Evolutionary conservation across 1,139 yeast species (phyloP).

Genomic region (Candida tunisiensis): DNA sequence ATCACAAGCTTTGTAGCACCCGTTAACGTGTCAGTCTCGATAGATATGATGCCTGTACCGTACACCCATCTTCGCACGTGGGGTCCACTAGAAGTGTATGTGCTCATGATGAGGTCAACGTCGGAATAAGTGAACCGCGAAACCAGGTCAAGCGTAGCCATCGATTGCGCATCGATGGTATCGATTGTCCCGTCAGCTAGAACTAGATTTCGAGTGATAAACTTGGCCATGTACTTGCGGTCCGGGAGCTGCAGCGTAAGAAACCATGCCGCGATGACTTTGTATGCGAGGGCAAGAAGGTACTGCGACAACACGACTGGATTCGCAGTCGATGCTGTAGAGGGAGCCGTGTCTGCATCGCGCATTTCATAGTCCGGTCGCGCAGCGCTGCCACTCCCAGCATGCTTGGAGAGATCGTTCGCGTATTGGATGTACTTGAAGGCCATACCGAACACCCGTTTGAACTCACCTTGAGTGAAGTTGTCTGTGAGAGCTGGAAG

Average conservation of each 20-base stretch:
- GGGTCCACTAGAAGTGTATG: slow-evolving; percentile 7
- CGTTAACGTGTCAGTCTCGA: slow-evolving; percentile 33
- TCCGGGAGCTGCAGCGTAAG: slow-evolving; percentile 43
- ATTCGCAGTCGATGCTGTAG: slow-evolving; percentile 14
- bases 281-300: slow-evolving; percentile 45
- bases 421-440: slow-evolving; percentile 66
- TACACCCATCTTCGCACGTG: slow-evolving; percentile 33
- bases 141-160: slow-evolving; percentile 54
- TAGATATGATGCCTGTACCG: slow-evolving; percentile 40
- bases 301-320: slow-evolving; percentile 40
- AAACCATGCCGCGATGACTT: slow-evolving; percentile 60
- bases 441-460: slow-evolving; percentile 69
- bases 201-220: slow-evolving; percentile 41
- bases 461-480: slow-evolving; percentile 62
- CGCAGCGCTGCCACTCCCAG: slow-evolving; percentile 5
- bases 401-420: slow-evolving; percentile 26
- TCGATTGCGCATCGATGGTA: slow-evolving; percentile 32
- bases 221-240: slow-evolving; percentile 42
- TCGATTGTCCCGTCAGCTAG: slow-evolving; percentile 25
- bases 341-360: slow-evolving; percentile 26
- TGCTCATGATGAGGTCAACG: slow-evolving; percentile 32
- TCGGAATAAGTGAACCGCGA: slow-evolving; percentile 53
- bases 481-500: slow-evolving; percentile 54
- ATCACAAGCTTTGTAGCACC: slow-evolving; percentile 40
- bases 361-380: too few species aligned